Evolutionary conservation across 2,329 filamentous ascomycete species (phyloP), one percentile per base, ranked within the genome.

Genomic region (Trichoderma sp.): DNA sequence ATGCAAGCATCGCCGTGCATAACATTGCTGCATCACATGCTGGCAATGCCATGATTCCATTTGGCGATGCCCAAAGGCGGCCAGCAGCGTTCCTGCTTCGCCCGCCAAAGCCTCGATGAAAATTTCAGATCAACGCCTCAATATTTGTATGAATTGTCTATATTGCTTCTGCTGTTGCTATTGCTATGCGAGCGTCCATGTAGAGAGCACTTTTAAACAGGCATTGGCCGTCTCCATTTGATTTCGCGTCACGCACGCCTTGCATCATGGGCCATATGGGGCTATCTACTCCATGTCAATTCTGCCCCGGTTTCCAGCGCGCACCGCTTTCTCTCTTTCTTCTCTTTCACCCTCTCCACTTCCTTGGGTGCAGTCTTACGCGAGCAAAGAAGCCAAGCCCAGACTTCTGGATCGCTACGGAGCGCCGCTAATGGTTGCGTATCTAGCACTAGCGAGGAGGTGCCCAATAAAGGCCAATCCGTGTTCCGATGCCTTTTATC

Each of bases 371-470:
- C 52, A n/a, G 59, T 61, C 59, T 61, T 61, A 61, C 59, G 59
- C 59, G 60, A 64, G 60, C 51, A 24, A 64, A 39, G 46, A 64
- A 39, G 60, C 43, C 60, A 51, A 63, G 59, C 30, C 60, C 46
- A 64, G 28, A 28, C 49, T 64, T 64, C 60, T 55, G 54, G 60
- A 64, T 54, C 60, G 54, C 34, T 64, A 26, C 11, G 51, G 52
- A 32, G 52, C 26, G 52, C 52, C 52, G 52, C 52, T 32, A 26
- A 30, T 28, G 16, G 14, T 34, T 34, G 32, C 11, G 11, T 43
- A 43, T 43, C 52, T n/a, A 43, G 39, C 39, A 43, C 39, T 43
- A 43, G 39, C 18, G 16, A 43, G n/a, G n/a, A n/a, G n/a, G 16
- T n/a, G 10, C 39, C 39, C 39, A n/a, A 43, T 43, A 8, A 43